Percentiles rank a stretch among this genome's conserved stretches.
These are phyloP conservation scores for Flammula alnicola DNA, from an alignment of 1,284 basidiomycete species.

Conservation along the genomic window DNA sequence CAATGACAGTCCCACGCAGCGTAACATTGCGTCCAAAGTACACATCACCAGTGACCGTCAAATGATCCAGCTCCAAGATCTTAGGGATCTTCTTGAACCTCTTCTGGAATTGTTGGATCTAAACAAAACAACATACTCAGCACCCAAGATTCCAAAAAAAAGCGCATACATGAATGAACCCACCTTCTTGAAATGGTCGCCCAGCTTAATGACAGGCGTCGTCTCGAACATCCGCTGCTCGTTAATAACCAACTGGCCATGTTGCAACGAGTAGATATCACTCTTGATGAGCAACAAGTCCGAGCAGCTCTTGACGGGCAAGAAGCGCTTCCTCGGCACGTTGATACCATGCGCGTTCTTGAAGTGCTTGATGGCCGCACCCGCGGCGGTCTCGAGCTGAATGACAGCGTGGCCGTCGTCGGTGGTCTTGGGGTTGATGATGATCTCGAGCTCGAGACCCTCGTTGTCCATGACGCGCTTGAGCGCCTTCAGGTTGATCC, in stretches of 20 bases:
- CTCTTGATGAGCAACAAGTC: conserved; percentile 96
- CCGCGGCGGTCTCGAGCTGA: conserved; percentile 97
- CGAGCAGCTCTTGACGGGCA: conserved; percentile 93
- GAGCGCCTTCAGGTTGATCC: conserved; percentile 93
- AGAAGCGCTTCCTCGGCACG: conserved; percentile 96
- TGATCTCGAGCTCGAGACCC: conserved; percentile 90
- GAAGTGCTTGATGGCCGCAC: conserved; percentile 98
- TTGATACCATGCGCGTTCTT: conserved; percentile 95
- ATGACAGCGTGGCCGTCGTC: conserved; percentile 91
- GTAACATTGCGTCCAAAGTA: conserved; percentile 95
- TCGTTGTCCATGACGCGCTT: conserved; percentile 95
- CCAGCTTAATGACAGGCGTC: conserved; percentile 97
- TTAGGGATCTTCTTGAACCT: conserved; percentile 97
- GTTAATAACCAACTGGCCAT: conserved; percentile 95
- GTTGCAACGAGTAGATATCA: conserved; percentile 94
- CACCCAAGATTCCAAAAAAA: too few relatives aligned
- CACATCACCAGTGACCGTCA: conserved; percentile 96
- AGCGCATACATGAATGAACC: neutral
- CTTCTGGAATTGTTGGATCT: conserved; percentile 98
- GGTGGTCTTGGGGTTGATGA: conserved; percentile 92
- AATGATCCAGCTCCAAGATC: conserved; percentile 93
- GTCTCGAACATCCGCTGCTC: conserved; percentile 90
- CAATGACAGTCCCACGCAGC: conserved; percentile 86
- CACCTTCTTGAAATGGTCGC: conserved; percentile 89
- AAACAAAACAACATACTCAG: conserved; percentile 23